Conservation (phyloP, 23 red algal species). For the Chondrus crispus region DNA sequence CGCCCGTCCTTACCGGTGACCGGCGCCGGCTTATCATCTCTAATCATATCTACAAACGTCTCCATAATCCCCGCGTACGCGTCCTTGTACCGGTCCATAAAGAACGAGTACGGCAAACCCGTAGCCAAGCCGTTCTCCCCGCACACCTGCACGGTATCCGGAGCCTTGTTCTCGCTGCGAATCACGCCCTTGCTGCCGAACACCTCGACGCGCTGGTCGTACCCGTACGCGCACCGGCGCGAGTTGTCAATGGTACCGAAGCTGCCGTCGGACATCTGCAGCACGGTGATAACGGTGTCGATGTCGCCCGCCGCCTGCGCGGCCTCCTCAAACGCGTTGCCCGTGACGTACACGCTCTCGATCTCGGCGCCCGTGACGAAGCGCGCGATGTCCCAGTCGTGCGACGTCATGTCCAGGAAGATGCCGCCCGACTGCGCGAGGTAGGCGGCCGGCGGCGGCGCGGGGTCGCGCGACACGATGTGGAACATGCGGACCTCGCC, state of each 20-base stretch:
- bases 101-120: constrained; percentile 86
- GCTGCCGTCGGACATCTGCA: constrained; percentile 91
- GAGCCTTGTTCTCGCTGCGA: constrained; percentile 78
- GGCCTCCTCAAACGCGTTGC: constrained; percentile 84
- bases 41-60: constrained; percentile 94
- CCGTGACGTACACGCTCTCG: constrained; percentile 92
- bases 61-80: constrained; percentile 89
- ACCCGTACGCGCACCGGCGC: constrained; percentile 93
- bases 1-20: constrained; percentile 84
- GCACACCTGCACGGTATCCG: constrained; percentile 67
- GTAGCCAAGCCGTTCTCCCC: constrained; percentile 41
- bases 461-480: constrained; percentile 91
- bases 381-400: constrained; percentile 98
- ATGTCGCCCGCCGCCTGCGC: constrained; percentile 87
- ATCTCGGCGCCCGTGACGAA: constrained; percentile 96
- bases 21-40: constrained; percentile 45
- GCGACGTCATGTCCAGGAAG: constrained; percentile 94
- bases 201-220: constrained; percentile 99
- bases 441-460: constrained; percentile 92
- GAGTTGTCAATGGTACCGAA: constrained; percentile 99
- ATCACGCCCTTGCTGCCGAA: constrained; percentile 87
- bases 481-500: constrained; percentile 95
- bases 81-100: constrained; percentile 97
- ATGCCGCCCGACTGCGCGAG: constrained; percentile 89
- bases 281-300: constrained; percentile 83